A percentile compares a stretch with the other conserved stretches of the same genome.
phyloP scores from a whole-genome alignment of 495 filamentous ascomycete genomes.

The Penicillium paradoxum region DNA sequence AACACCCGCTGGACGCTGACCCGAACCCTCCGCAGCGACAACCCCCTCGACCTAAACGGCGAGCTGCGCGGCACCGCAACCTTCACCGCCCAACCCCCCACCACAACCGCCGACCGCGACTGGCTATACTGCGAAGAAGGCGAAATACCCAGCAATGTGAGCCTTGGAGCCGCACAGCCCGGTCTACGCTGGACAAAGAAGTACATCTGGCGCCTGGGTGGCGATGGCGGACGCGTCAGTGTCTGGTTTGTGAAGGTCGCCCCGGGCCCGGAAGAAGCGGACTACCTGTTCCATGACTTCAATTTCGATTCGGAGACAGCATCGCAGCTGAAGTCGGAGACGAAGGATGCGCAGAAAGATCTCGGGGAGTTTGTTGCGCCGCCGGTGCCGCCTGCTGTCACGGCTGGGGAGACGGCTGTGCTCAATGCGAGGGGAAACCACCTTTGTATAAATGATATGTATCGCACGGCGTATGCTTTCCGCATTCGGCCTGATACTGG shows the following conservation, averaged over 20 bases:
- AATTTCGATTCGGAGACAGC: conserved; percentile 20
- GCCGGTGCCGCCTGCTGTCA: conserved; percentile 20
- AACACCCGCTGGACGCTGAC: conserved; percentile 33
- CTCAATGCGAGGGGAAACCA: conserved; percentile 39
- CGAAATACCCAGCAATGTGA: conserved; percentile 28
- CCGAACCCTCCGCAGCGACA: conserved; percentile 41
- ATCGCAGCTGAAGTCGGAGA: too few species aligned
- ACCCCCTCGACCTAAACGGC: conserved; percentile 39
- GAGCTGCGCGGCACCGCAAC: conserved; percentile 37
- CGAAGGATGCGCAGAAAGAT: neutral
- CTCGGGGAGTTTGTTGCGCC: conserved; percentile 22
- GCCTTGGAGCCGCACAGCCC: conserved; percentile 6
- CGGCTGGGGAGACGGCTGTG: conserved; percentile 20
- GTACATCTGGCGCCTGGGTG: conserved; percentile 40
- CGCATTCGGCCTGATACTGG: conserved; percentile 31
- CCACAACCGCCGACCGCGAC: conserved; percentile 20
- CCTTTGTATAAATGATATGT: conserved; percentile 48
- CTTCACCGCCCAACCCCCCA: conserved; percentile 28
- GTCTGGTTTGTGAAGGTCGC: conserved; percentile 46
- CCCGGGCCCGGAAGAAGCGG: conserved; percentile 32
- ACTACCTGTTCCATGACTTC: conserved; percentile 46
- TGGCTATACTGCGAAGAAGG: conserved; percentile 46
- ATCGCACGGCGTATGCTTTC: conserved; percentile 45
- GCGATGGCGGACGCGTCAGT: conserved; percentile 30
- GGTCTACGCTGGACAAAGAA: conserved; percentile 43